These are phyloP conservation scores for Lanmaoa pseudosensibilis DNA, from an alignment of 768 basidiomycete genomes.

Conservation along the genomic window DNA sequence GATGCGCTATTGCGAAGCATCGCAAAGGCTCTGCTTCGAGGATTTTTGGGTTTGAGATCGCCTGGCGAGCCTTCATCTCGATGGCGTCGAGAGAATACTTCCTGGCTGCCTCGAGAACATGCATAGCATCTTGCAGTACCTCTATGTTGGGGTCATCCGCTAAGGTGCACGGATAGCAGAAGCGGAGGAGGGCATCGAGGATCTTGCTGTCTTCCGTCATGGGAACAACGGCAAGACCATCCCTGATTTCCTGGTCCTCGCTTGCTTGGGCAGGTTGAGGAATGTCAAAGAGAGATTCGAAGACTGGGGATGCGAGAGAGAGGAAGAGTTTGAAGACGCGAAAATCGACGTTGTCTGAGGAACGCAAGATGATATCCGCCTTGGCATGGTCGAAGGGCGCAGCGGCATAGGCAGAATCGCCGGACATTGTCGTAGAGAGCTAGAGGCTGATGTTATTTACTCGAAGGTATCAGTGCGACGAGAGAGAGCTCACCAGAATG, in stretches of 20 bases:
- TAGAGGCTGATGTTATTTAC: background rate
- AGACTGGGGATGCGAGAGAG: slow-evolving; percentile 29
- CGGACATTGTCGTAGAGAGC: background rate
- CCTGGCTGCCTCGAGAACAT: slow-evolving; percentile 11
- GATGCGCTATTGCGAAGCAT: slow-evolving; percentile 33
- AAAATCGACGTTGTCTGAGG: slow-evolving; percentile 32
- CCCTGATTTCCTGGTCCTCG: slow-evolving; percentile 10
- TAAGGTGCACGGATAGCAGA: slow-evolving; percentile 27
- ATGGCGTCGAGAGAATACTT: slow-evolving; percentile 22
- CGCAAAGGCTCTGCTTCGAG: slow-evolving; percentile 26
- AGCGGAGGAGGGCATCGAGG: slow-evolving; percentile 23
- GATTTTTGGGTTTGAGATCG: slow-evolving; percentile 20
- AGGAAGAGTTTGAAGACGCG: slow-evolving; percentile 30
- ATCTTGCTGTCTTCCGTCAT: slow-evolving; percentile 21
- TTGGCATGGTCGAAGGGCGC: slow-evolving; percentile 23
- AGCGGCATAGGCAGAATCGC: slow-evolving; percentile 6
- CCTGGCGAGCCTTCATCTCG: slow-evolving; percentile 15
- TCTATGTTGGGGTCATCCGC: slow-evolving; percentile 23
- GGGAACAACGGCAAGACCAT: slow-evolving; percentile 19
- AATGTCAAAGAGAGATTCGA: slow-evolving; percentile 33
- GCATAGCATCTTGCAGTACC: background rate
- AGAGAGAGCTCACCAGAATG: background rate
- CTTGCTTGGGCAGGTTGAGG: slow-evolving; percentile 21
- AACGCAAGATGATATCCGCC: slow-evolving; percentile 28
- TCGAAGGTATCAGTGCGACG: background rate